A percentile compares a stretch with the other conserved stretches of the same genome.
Evolutionary conservation across 2,329 filamentous ascomycete genomes (phyloP).

Genomic region (Lachnellula willkommii): DNA sequence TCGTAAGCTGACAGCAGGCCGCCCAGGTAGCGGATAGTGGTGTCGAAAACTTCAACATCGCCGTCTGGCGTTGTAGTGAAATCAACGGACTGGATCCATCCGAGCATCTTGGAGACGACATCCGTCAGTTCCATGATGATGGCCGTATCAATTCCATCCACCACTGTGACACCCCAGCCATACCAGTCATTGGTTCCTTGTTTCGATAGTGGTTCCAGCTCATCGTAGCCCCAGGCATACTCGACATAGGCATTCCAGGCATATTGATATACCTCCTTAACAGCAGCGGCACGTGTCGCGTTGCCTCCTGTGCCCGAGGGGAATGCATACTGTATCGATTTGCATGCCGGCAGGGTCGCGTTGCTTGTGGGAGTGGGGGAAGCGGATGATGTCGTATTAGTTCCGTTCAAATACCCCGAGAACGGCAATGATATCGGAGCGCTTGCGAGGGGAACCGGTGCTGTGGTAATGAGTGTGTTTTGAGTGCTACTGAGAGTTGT

Average conservation of each 20-base stretch:
- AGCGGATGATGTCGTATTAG: background rate
- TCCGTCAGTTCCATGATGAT: constrained; percentile 76
- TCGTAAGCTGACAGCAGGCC: constrained; percentile 36
- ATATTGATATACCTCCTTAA: constrained; percentile 16
- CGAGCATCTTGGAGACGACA: constrained; percentile 71
- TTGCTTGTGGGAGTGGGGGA: background rate
- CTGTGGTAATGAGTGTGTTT: background rate
- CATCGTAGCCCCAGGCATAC: constrained; percentile 78
- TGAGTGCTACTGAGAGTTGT: background rate
- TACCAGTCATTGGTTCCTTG: constrained; percentile 72
- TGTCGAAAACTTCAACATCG: constrained; percentile 20
- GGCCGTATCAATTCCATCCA: constrained; percentile 74
- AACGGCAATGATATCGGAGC: background rate
- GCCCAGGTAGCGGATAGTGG: constrained; percentile 21
- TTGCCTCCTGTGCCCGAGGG: constrained; percentile 1
- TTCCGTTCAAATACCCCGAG: too few species aligned
- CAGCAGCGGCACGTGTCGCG: constrained; percentile 1
- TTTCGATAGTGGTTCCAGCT: constrained; percentile 67
- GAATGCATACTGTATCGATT: constrained; percentile 1
- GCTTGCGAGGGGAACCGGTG: background rate
- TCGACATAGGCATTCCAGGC: constrained; percentile 72
- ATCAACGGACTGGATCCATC: constrained; percentile 44
- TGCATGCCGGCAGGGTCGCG: background rate
- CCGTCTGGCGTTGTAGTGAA: constrained; percentile 15
- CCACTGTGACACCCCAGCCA: constrained; percentile 79